These are phyloP conservation scores for Lepidium aucheri DNA, from an alignment of 345 rosid genomes.

Conservation along the genomic window DNA sequence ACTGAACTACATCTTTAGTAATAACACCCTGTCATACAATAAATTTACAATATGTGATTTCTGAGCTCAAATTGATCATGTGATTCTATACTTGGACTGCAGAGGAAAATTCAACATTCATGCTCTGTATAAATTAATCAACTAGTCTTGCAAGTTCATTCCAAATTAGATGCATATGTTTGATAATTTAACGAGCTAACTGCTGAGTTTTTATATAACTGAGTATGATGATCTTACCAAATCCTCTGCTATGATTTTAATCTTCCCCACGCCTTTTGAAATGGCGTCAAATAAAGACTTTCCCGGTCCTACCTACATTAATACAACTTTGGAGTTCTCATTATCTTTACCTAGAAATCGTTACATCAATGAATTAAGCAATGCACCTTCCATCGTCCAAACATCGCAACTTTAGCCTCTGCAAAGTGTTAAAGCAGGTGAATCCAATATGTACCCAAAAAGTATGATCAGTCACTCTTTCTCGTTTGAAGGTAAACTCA, in stretches of 20 bases:
- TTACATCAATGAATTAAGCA: slow-evolving; percentile 6
- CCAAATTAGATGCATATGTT: not conserved
- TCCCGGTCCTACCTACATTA: slow-evolving; percentile 91
- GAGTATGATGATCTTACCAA: slow-evolving; percentile 48
- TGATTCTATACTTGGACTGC: not conserved
- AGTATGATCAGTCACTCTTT: not conserved
- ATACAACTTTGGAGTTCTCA: slow-evolving; percentile 22
- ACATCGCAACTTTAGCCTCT: slow-evolving; percentile 78
- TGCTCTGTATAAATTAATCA: not conserved
- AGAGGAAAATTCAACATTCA: not conserved
- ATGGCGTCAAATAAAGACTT: slow-evolving; percentile 80
- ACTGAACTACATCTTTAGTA: slow-evolving; percentile 80
- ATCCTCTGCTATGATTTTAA: slow-evolving; percentile 87
- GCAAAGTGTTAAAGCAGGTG: slow-evolving; percentile 22
- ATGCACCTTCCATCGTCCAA: slow-evolving; percentile 83
- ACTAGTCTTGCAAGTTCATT: not conserved
- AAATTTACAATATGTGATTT: not conserved
- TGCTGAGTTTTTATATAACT: not conserved
- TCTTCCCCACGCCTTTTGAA: slow-evolving; percentile 53
- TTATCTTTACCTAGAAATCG: slow-evolving; percentile 7
- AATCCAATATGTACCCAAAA: not conserved
- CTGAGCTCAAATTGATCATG: not conserved
- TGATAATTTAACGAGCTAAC: not conserved
- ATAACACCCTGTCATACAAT: slow-evolving; percentile 66
- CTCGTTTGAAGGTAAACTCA: slow-evolving; percentile 30